A percentile compares a stretch with the other conserved stretches of the same genome.
These are phyloP conservation scores for Aspergillaceae sp. DNA, from an alignment of 2,329 filamentous ascomycete species.

Conservation along the genomic window DNA sequence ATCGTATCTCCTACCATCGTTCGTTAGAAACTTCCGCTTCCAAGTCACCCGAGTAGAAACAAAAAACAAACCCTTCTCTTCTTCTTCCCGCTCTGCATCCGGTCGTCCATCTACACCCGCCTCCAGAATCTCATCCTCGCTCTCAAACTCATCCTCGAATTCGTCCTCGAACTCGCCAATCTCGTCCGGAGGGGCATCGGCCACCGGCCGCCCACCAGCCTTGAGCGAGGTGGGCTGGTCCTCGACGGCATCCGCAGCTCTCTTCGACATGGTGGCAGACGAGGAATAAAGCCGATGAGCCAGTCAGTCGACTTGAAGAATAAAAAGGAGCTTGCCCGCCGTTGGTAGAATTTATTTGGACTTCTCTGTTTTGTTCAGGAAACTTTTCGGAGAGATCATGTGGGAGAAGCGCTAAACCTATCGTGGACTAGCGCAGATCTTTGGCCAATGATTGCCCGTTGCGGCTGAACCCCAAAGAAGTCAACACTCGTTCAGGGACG, in stretches of 20 bases:
- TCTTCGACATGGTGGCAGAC: constrained; percentile 48
- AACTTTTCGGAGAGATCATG: constrained; percentile 15
- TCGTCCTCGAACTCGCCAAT: constrained; percentile 62
- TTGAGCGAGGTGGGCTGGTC: constrained; percentile 48
- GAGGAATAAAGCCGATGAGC: background rate
- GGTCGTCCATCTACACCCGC: constrained; percentile 88
- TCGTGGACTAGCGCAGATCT: constrained; percentile 27
- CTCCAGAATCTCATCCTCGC: constrained; percentile 84
- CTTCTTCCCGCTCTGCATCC: constrained; percentile 86
- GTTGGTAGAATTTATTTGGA: no score
- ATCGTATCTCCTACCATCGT: constrained; percentile 53
- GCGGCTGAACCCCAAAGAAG: background rate
- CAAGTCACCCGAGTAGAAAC: no score
- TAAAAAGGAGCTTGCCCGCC: background rate
- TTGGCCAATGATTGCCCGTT: constrained; percentile 4
- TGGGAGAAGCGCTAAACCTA: constrained; percentile 21
- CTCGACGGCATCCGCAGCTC: constrained; percentile 46
- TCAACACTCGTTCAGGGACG: no score
- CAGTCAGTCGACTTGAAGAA: background rate
- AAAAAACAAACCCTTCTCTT: constrained; percentile 54
- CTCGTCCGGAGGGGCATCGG: constrained; percentile 43
- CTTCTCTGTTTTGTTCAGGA: no score
- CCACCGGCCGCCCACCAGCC: constrained; percentile 51
- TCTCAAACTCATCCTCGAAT: constrained; percentile 95
- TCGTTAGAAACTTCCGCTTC: background rate